Percentiles rank a stretch among this genome's conserved stretches.
phyloP scores from a whole-genome alignment of 345 rosid genomes.

The Leavenworthia alabamica region DNA sequence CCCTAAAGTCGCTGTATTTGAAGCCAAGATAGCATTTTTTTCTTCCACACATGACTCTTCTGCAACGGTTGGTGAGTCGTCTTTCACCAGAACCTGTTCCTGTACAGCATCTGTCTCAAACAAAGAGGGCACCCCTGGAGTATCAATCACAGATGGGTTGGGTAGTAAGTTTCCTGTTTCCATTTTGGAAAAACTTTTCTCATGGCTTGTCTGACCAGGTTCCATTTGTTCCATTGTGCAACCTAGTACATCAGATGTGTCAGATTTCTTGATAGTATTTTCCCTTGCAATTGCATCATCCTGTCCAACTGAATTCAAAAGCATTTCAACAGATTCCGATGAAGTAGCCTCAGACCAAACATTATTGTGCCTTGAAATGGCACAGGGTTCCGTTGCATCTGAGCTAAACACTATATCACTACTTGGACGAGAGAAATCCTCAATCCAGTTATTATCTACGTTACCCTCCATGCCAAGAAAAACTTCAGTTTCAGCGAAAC shows the following conservation, averaged over 20 bases:
- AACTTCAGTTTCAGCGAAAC: slow-evolving; percentile 61
- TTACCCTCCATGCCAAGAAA: slow-evolving; percentile 80
- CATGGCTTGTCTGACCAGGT: slow-evolving; percentile 42
- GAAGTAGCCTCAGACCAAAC: slow-evolving; percentile 99
- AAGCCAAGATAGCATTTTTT: slow-evolving; percentile 27
- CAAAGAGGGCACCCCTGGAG: slow-evolving; percentile 31
- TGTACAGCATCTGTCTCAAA: slow-evolving; percentile 33
- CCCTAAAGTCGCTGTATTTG: slow-evolving; percentile 26
- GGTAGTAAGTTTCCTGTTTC: slow-evolving; percentile 37
- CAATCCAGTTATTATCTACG: slow-evolving; percentile 90
- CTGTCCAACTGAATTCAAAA: slow-evolving; percentile 90
- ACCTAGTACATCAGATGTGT: slow-evolving; percentile 65
- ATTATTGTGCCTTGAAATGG: slow-evolving; percentile 72
- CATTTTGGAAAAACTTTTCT: slow-evolving; percentile 28
- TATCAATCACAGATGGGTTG: slow-evolving; percentile 30
- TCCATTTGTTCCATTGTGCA: slow-evolving; percentile 69
- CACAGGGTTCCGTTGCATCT: slow-evolving; percentile 72
- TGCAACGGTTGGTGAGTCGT: slow-evolving; percentile 28
- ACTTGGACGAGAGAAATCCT: slow-evolving; percentile 63
- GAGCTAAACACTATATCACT: slow-evolving; percentile 72
- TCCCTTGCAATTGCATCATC: slow-evolving; percentile 57
- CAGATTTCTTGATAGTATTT: slow-evolving; percentile 43
- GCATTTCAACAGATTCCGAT: slow-evolving; percentile 86
- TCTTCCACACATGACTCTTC: slow-evolving; percentile 36
- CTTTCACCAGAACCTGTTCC: slow-evolving; percentile 39